These are phyloP conservation scores for Hortiboletus flavorubellus DNA, from an alignment of 768 basidiomycete species.

Conservation along the genomic window DNA sequence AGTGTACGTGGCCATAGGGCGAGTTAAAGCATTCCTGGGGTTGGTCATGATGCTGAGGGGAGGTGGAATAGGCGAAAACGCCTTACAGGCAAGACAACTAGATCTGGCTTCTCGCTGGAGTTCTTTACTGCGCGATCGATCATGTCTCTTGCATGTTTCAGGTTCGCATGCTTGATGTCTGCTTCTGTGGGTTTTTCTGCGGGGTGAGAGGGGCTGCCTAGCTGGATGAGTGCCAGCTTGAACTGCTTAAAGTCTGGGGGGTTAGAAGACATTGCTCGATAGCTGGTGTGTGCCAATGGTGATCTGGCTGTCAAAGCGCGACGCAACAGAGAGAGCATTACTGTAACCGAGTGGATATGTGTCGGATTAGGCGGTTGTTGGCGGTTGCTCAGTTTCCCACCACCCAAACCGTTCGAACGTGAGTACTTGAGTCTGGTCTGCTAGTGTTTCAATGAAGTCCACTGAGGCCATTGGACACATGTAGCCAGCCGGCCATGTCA, in stretches of 20 bases:
- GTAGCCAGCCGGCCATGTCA: constrained; percentile 34
- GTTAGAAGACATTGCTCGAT: constrained; percentile 25
- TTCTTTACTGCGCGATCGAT: constrained; percentile 63
- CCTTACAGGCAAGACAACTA: constrained; percentile 82
- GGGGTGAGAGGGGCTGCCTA: constrained; percentile 62
- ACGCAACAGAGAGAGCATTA: constrained; percentile 16
- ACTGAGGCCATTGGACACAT: neutral
- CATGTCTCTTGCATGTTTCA: constrained; percentile 79
- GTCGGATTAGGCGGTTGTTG: neutral
- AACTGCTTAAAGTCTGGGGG: constrained; percentile 62
- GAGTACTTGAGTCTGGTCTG: constrained; percentile 8
- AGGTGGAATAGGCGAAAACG: neutral
- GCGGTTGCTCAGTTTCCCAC: neutral
- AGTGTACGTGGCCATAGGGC: constrained; percentile 76
- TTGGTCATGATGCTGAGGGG: neutral
- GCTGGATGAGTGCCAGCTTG: constrained; percentile 84
- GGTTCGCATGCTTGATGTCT: constrained; percentile 63
- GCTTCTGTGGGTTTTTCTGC: constrained; percentile 28
- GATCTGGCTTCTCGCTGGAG: constrained; percentile 53
- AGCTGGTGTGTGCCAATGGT: neutral
- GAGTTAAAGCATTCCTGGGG: constrained; percentile 85
- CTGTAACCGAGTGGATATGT: neutral
- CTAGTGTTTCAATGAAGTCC: neutral
- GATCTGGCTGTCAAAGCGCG: constrained; percentile 1
- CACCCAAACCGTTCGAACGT: neutral